These are phyloP conservation scores for Citrus trifoliata DNA, from an alignment of 345 rosid species.

Conservation along the genomic window DNA sequence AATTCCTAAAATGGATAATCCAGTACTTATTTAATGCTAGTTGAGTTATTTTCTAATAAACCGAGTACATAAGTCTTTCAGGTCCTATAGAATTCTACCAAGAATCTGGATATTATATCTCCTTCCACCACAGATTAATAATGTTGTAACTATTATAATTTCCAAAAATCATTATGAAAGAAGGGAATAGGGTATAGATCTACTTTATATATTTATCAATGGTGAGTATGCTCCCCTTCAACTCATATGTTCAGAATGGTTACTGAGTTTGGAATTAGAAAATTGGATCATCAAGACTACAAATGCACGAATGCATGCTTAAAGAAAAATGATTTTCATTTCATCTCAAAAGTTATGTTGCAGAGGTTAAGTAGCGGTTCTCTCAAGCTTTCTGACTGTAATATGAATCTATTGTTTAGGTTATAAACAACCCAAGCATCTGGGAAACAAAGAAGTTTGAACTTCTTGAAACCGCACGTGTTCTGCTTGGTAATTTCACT, in stretches of 20 bases:
- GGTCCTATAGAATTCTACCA: background rate
- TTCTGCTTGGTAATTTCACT: conserved; percentile 29
- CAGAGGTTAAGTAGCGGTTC: background rate
- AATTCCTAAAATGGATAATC: background rate
- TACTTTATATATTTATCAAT: background rate
- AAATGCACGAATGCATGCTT: background rate
- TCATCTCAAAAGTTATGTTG: background rate
- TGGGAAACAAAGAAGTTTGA: conserved; percentile 31
- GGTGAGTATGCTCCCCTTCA: background rate
- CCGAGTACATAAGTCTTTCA: background rate
- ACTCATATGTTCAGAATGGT: background rate
- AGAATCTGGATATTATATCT: background rate
- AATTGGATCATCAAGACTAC: background rate
- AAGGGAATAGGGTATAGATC: background rate
- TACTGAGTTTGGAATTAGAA: background rate
- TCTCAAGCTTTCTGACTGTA: background rate
- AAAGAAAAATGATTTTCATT: background rate
- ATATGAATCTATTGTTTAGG: conserved; percentile 8
- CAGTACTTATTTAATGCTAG: background rate
- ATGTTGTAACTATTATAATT: background rate
- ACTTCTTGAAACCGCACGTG: conserved; percentile 20
- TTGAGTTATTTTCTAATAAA: background rate
- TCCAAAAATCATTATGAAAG: background rate
- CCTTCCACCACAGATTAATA: background rate
- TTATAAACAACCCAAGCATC: conserved; percentile 14